Base-by-base conservation (phyloP, 2,329 filamentous ascomycete genomes). In the Graphilbum fragrans region DNA sequence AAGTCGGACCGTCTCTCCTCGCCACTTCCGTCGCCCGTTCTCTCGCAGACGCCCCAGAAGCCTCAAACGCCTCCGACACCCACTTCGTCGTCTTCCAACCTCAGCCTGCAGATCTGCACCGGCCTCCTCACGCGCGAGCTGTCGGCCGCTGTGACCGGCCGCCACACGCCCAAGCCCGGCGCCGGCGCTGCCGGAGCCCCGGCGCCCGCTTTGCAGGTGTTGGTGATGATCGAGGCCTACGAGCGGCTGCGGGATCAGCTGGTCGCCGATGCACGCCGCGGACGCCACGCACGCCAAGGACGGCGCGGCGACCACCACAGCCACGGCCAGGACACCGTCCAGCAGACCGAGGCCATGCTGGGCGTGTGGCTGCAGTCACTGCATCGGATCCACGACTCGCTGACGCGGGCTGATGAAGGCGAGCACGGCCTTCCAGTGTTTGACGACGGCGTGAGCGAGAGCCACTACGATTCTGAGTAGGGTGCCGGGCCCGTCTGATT, bases 211-310 rank as follows among this genome's bases (percentile, higher is more conserved):
- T 50, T 75, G 33, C 71, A 75, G 50, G 53, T 74, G 17, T 68
- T 67, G 64, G 61, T 70, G 35, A 74, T 75, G 71, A 75, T 75
- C 39, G 71, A 74, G 49, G 70, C 71, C 3, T 75, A 75, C 49
- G 70, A 75, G 58, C 61, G 61, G 44, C 54, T 76, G 43, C 59
- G 67, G 16, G 66, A 72, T 35, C 62, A 64, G 49, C 51, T 74
- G 1, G 50, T 56, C 1, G 57, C 53, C 2, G 4, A 35, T 4
- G 18, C 3, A 10, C 14, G 17, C 14, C 5, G 16, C 14, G 7
- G 19, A 2, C n/a, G 21, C 18, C 11, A 9, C n/a, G 3, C 7
- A 29, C 25, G 8, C 8, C 25, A 8, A 8, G 25, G 14, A 14
- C 25, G 8, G 25, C 14, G 25, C 8, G 14, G 8, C 25, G 8